A percentile compares a stretch with the other conserved stretches of the same genome.
phyloP scores from a whole-genome alignment of 2,329 filamentous ascomycete species.

The Neofusicoccum sp. region DNA sequence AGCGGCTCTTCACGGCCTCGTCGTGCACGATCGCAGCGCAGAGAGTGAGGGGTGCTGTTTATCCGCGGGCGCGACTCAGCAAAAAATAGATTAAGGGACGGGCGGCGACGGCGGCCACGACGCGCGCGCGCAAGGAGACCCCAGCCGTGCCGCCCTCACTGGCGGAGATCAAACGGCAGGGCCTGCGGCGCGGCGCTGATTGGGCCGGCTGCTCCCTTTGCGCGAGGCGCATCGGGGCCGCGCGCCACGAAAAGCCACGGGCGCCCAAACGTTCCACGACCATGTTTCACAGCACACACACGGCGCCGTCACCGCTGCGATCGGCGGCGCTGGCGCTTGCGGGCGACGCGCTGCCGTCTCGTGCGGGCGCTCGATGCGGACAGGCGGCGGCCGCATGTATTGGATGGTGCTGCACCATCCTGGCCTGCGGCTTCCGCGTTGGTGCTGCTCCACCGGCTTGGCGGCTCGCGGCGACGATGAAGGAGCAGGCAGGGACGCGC shows the following conservation, averaged over 20 bases:
- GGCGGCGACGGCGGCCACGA: not conserved
- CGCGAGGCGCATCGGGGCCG: constrained; percentile 1
- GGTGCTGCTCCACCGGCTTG: constrained; percentile 5
- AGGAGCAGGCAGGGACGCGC: not conserved
- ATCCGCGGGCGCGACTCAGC: constrained; percentile 9
- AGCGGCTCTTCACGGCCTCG: constrained; percentile 3
- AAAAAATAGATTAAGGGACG: not conserved
- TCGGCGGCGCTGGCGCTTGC: constrained; percentile 1
- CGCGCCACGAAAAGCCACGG: constrained; percentile 4
- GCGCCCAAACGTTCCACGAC: constrained; percentile 11
- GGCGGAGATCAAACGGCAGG: constrained; percentile 9
- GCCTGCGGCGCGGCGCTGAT: not conserved
- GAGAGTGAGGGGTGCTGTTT: not conserved
- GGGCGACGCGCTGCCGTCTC: not conserved
- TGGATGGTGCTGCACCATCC: constrained; percentile 18
- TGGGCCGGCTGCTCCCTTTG: not conserved
- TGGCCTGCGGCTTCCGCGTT: constrained; percentile 8
- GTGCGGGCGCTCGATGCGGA: not conserved
- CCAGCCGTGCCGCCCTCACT: not conserved
- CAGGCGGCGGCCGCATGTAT: constrained; percentile 16
- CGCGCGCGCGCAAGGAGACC: constrained; percentile 7
- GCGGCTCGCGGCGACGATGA: not conserved
- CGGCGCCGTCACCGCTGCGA: constrained; percentile 5
- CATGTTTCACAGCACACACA: constrained; percentile 5
- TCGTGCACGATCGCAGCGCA: not conserved